Evolutionary conservation across 176 grass and related monocot genomes (phyloP).

Genomic region (Chrysopogon serrulatus): DNA sequence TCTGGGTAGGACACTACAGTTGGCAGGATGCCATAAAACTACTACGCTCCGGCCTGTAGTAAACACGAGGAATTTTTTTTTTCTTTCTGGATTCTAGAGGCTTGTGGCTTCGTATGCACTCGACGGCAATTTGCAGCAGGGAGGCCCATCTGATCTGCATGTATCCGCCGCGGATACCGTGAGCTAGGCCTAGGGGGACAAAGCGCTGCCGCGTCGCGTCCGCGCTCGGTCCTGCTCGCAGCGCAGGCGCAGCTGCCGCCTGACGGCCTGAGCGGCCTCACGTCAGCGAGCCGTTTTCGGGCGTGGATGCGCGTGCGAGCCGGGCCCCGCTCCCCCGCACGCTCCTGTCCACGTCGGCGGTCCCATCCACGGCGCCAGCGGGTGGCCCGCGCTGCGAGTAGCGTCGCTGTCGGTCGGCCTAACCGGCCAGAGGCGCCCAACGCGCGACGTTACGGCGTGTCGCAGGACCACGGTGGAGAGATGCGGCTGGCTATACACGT

Average conservation of each 20-base stretch:
- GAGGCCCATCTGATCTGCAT: too few species aligned
- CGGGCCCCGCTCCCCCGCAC: not conserved
- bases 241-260: not conserved
- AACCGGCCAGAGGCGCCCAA: not conserved
- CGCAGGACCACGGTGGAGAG: not conserved
- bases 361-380: not conserved
- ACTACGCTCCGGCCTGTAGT: too few species aligned
- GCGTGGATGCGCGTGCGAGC: not conserved
- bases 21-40: too few species aligned
- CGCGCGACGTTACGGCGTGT: constrained; percentile 3
- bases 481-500: not conserved
- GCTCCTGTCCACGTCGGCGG: constrained; percentile 17
- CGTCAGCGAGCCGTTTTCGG: constrained; percentile 36
- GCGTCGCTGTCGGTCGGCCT: not conserved
- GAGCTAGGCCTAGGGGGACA: not conserved
- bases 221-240: not conserved
- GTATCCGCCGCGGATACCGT: not conserved
- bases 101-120: too few species aligned
- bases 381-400: not conserved
- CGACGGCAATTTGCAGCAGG: too few species aligned
- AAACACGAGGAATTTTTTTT: too few species aligned
- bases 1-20: too few species aligned
- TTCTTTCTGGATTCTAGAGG: too few species aligned
- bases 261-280: not conserved
- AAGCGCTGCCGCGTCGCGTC: not conserved